Conservation (phyloP, 140 eudicot genomes). For the Bidens hawaiensis region DNA sequence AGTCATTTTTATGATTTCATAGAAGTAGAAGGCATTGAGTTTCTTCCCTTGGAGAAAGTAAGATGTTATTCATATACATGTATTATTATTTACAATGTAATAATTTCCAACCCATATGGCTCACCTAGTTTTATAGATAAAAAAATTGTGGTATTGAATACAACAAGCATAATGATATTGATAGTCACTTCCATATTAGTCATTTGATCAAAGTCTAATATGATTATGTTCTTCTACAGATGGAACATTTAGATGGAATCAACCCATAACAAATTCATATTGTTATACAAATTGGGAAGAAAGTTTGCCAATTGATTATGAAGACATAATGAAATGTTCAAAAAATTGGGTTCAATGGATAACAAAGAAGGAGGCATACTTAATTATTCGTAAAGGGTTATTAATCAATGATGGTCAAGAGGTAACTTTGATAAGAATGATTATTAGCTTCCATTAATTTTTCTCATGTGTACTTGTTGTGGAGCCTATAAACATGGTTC, state of each 20-base stretch:
- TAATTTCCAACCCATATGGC: too few relatives aligned
- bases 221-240: conserved; percentile 2
- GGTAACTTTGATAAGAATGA: neutral
- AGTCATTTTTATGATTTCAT: neutral
- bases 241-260: neutral
- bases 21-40: conserved; percentile 7
- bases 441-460: neutral
- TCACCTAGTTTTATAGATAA: neutral
- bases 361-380: conserved; percentile 5
- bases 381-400: neutral
- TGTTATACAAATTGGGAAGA: conserved; percentile 7
- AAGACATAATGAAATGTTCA: neutral
- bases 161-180: too few relatives aligned
- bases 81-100: neutral
- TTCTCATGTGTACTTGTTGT: neutral
- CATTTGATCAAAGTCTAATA: neutral
- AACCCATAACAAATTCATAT: neutral
- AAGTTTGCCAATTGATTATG: neutral
- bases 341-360: neutral
- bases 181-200: neutral
- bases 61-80: neutral
- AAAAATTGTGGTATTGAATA: neutral
- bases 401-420: neutral
- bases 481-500: conserved; percentile 5
- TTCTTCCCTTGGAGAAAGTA: neutral